phyloP scores from a whole-genome alignment of 805 yeast genomes.

The Hyphopichia homilentoma region DNA sequence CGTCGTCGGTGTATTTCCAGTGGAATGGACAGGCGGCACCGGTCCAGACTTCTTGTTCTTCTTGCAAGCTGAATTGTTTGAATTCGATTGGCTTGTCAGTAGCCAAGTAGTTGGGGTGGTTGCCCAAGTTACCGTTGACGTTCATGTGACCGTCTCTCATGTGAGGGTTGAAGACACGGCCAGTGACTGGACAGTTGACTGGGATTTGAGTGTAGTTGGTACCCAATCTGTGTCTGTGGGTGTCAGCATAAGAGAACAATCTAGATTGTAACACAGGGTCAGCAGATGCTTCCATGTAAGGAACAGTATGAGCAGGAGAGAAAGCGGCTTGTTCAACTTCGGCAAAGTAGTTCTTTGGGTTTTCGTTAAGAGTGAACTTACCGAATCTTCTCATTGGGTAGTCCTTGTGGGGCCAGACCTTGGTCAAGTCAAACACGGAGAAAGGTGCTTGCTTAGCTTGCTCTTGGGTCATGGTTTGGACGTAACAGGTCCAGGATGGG shows the following conservation, averaged over 20 bases:
- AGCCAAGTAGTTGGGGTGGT: conserved; percentile 69
- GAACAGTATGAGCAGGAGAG: conserved; percentile 69
- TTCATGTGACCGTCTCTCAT: conserved; percentile 80
- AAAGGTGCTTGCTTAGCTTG: conserved; percentile 73
- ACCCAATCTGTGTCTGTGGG: conserved; percentile 76
- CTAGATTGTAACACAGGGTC: conserved; percentile 78
- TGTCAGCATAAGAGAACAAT: conserved; percentile 71
- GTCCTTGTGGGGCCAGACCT: conserved; percentile 86
- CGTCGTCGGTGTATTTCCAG: conserved; percentile 75
- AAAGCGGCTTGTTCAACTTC: conserved; percentile 62
- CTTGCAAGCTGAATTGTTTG: conserved; percentile 45
- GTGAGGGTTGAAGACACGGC: conserved; percentile 53
- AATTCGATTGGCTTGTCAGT: conserved; percentile 52
- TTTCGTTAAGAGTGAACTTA: conserved; percentile 71
- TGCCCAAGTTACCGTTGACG: conserved; percentile 62
- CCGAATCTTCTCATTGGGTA: conserved; percentile 88
- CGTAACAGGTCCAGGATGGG: conserved; percentile 83
- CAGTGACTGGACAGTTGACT: conserved; percentile 74
- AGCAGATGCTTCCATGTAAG: conserved; percentile 71
- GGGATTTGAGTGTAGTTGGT: conserved; percentile 79
- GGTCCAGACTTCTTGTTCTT: conserved; percentile 74
- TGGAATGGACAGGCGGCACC: conserved; percentile 84
- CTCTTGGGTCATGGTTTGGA: conserved; percentile 83
- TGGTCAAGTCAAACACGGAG: conserved; percentile 86
- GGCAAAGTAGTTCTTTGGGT: conserved; percentile 84